A percentile compares a stretch with the other conserved stretches of the same genome.
Evolutionary conservation across 108 stramenopile species (phyloP).

Genomic region (Nannochloropsis salina): DNA sequence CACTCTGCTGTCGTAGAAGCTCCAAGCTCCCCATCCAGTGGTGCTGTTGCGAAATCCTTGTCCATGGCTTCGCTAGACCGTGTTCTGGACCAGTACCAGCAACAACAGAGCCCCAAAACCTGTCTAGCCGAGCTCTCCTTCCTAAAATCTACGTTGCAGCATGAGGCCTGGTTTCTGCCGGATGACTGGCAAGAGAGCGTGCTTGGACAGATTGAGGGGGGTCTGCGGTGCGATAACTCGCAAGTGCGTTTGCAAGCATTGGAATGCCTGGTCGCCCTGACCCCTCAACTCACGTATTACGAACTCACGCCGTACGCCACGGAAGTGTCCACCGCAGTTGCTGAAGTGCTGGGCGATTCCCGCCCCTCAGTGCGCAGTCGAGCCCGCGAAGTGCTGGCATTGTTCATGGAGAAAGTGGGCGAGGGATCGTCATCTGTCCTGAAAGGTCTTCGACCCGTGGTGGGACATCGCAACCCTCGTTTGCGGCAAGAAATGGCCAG

Average conservation of each 20-base stretch:
- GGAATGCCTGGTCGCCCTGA: not conserved
- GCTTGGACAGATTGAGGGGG: not conserved
- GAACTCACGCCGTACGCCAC: not conserved
- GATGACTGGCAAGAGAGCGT: conserved; percentile 17
- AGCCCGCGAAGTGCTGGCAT: not conserved
- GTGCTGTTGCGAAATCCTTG: not conserved
- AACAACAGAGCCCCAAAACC: conserved; percentile 1
- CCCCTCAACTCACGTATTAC: conserved; percentile 4
- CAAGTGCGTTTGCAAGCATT: conserved; percentile 17
- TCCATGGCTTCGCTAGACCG: not conserved
- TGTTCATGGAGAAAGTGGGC: not conserved
- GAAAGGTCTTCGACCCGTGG: not conserved
- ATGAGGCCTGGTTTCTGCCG: conserved; percentile 8
- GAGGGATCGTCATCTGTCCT: not conserved
- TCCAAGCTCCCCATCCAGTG: not conserved
- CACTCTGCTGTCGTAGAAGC: not conserved
- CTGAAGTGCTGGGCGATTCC: not conserved
- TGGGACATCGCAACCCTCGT: not conserved
- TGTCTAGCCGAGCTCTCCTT: not conserved
- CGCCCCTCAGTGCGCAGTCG: not conserved
- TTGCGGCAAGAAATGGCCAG: not conserved
- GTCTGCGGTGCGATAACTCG: not conserved
- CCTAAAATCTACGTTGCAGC: not conserved
- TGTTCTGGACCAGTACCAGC: not conserved
- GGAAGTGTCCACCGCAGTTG: not conserved